These are phyloP conservation scores for Ophiostoma tasmaniense DNA, from an alignment of 2,329 filamentous ascomycete genomes.

Conservation along the genomic window DNA sequence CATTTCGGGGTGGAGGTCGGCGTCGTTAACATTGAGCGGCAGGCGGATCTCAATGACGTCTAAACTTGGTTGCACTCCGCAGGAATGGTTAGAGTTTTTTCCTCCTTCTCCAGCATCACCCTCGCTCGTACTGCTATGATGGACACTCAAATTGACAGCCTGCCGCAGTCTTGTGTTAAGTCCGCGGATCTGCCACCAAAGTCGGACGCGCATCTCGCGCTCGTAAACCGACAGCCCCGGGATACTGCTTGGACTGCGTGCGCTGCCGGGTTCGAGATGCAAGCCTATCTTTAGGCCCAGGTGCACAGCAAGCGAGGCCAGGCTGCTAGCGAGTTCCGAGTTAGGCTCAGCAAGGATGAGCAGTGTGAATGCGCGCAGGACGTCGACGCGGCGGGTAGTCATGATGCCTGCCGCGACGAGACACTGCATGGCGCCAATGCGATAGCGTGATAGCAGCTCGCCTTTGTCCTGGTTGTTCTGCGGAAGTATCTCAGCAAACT, in stretches of 20 bases:
- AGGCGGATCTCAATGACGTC: conserved; percentile 36
- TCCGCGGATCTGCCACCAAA: conserved; percentile 48
- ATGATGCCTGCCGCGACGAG: conserved; percentile 25
- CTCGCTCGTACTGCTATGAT: not conserved
- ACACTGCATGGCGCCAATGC: conserved; percentile 22
- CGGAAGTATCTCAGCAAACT: not conserved
- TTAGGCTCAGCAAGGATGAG: conserved; percentile 27
- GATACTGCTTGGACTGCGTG: conserved; percentile 23
- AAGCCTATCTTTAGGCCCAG: conserved; percentile 30
- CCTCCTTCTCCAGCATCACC: not conserved
- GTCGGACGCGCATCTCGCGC: conserved; percentile 43
- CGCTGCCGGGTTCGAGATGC: conserved; percentile 27
- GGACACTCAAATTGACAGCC: not conserved
- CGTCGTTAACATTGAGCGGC: conserved; percentile 50
- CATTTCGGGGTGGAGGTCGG: conserved; percentile 42
- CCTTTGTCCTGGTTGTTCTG: not conserved
- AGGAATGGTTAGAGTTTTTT: not conserved
- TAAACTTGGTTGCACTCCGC: conserved; percentile 31
- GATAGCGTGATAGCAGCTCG: conserved; percentile 13
- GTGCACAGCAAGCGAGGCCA: conserved; percentile 23
- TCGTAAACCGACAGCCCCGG: conserved; percentile 44
- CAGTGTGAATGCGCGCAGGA: conserved; percentile 26
- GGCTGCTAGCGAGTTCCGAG: conserved; percentile 23
- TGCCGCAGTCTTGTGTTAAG: conserved; percentile 36
- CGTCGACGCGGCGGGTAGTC: conserved; percentile 25